These are phyloP conservation scores for Talaromyces sp. DNA, from an alignment of 2,329 filamentous ascomycete genomes.

Conservation along the genomic window DNA sequence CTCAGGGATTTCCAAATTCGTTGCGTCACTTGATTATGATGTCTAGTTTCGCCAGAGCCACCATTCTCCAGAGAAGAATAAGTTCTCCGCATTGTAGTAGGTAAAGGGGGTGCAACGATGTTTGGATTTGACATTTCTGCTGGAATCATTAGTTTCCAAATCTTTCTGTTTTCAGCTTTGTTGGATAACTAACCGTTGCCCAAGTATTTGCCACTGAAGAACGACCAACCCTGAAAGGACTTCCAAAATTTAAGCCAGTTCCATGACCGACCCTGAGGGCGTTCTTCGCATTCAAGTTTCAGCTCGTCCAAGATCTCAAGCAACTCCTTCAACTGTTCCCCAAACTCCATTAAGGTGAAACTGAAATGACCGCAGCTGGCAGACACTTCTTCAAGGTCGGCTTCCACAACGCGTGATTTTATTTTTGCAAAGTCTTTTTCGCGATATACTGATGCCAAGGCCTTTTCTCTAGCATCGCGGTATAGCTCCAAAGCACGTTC, in stretches of 20 bases:
- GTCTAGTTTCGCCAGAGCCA: slow-evolving; percentile 5
- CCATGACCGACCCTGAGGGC: slow-evolving; percentile 64
- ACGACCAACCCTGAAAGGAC: slow-evolving; percentile 13
- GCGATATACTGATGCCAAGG: slow-evolving; percentile 73
- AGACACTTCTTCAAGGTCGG: slow-evolving; percentile 93
- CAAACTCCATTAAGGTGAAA: slow-evolving; percentile 85
- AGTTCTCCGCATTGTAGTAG: slow-evolving; percentile 6
- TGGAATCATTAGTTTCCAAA: background rate
- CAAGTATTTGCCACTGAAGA: background rate
- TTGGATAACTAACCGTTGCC: background rate
- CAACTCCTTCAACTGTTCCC: slow-evolving; percentile 80
- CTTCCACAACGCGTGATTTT: slow-evolving; percentile 69
- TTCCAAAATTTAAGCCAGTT: slow-evolving; percentile 81
- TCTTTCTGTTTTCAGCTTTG: background rate
- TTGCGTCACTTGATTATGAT: slow-evolving; percentile 36
- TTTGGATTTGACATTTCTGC: background rate
- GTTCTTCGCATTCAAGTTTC: slow-evolving; percentile 61
- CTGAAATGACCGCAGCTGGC: slow-evolving; percentile 97
- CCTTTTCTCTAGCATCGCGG: slow-evolving; percentile 66
- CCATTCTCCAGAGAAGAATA: slow-evolving; percentile 7
- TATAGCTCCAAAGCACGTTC: slow-evolving; percentile 76
- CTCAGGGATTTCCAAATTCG: slow-evolving; percentile 52
- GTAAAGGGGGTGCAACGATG: slow-evolving; percentile 12
- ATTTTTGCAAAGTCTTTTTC: slow-evolving; percentile 67
- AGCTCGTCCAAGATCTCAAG: slow-evolving; percentile 80